A percentile compares a stretch with the other conserved stretches of the same genome.
Conservation (phyloP, 768 basidiomycete genomes). For the Psilocybe subaeruginosa region DNA sequence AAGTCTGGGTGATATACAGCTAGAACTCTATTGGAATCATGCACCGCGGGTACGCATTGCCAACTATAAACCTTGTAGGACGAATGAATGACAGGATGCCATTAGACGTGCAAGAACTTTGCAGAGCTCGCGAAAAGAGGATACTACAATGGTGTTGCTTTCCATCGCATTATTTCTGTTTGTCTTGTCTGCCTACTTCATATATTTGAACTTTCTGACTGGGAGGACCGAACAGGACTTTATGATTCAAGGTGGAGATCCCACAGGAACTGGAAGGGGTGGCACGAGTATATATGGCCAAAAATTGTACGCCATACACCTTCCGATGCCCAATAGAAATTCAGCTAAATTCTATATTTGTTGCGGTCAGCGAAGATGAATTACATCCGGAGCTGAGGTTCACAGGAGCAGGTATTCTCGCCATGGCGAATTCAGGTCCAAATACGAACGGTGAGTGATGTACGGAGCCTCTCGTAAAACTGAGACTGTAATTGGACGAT, state of each 20-base stretch:
- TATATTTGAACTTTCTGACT: not conserved
- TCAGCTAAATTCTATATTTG: constrained; percentile 4
- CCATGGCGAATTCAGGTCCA: constrained; percentile 98
- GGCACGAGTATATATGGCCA: constrained; percentile 89
- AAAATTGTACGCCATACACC: constrained; percentile 68
- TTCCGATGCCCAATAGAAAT: not conserved
- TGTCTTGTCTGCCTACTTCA: constrained; percentile 20
- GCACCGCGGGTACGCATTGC: constrained; percentile 61
- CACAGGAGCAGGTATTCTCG: constrained; percentile 94
- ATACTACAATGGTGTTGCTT: constrained; percentile 89
- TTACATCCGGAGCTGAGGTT: constrained; percentile 90
- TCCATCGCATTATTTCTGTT: constrained; percentile 91
- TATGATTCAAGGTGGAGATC: constrained; percentile 97
- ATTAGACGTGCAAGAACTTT: constrained; percentile 94
- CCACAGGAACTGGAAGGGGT: constrained; percentile 93
- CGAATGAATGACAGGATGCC: not conserved
- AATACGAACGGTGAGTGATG: constrained; percentile 76
- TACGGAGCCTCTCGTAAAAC: constrained; percentile 23
- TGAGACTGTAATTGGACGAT: constrained; percentile 12
- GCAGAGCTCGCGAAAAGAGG: constrained; percentile 87
- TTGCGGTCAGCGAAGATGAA: constrained; percentile 74
- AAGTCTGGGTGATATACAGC: constrained; percentile 80
- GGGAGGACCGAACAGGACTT: constrained; percentile 65
- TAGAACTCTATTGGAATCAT: constrained; percentile 94
- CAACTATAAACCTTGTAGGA: not conserved